phyloP scores from a whole-genome alignment of 768 basidiomycete genomes.

The Pleurotus eryngii region DNA sequence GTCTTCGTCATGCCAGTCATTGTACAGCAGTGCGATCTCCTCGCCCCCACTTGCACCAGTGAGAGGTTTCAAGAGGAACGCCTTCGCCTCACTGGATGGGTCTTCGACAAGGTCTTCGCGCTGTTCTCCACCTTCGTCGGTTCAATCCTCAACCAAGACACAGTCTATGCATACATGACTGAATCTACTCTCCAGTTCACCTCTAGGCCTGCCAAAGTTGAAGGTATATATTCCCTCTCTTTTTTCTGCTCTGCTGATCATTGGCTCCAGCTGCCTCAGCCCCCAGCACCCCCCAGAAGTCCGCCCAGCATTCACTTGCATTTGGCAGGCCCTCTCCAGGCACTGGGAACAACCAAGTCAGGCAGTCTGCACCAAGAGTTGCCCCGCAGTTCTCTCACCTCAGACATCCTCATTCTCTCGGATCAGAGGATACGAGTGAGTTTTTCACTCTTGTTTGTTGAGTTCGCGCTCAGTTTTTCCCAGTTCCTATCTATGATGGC shows the following conservation, averaged over 20 bases:
- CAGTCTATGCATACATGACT: background rate
- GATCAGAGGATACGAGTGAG: too few species aligned
- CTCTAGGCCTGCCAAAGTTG: background rate
- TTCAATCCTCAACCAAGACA: background rate
- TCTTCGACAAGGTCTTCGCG: background rate
- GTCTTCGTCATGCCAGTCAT: background rate
- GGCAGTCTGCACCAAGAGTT: too few species aligned
- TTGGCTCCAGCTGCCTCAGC: background rate
- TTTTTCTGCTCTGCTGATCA: background rate
- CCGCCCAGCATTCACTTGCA: too few species aligned
- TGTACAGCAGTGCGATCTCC: background rate
- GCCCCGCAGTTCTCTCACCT: too few species aligned
- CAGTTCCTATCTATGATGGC: background rate
- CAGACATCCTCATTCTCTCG: too few species aligned
- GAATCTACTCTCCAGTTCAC: background rate
- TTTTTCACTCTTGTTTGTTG: background rate
- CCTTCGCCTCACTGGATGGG: background rate
- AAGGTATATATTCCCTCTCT: background rate
- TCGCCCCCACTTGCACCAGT: background rate
- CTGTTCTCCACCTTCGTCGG: background rate
- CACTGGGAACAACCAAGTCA: too few species aligned
- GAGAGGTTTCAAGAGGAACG: background rate
- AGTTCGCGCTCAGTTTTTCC: background rate
- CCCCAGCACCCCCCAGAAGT: too few species aligned
- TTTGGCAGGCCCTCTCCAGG: too few species aligned